Evolutionary conservation across 495 filamentous ascomycete species (phyloP), one percentile per base, ranked within the genome.

Genomic region (Aspergillus egyptiacus): DNA sequence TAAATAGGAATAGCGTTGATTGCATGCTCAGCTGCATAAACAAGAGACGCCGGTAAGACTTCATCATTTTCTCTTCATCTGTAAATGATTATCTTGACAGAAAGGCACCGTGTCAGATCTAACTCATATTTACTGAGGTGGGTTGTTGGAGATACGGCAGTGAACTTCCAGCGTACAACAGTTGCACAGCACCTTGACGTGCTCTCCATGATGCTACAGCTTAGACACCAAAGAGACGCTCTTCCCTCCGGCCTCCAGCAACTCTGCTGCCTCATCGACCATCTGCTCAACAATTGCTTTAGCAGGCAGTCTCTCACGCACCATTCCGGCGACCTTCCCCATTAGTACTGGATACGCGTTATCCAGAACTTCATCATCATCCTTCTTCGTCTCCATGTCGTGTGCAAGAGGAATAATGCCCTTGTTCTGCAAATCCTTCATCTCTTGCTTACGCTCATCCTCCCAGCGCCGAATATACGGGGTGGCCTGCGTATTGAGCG

Each of bases 241-340:
- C 63, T 78, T 69, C 59, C 75, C 71, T 31, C 86, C 83, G 56
- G 78, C 76, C 59, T 84, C 72, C 53, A 95, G 58, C 65, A 77
- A 77, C 49, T 67, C 74, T 53, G 85, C 80, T 22, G 89, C 91
- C 60, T 93, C 90, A n/a, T 65, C 64, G 36, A 97, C 83, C 62
- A 98, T 86, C 70, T 97, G 91, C 62, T 98, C 91, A 40, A 98
- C 85, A 54, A 98, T 89, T 3, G 64, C 84, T 80, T 91, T 95
- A 46, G 93, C 93, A 34, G 80, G 66, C 80, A 91, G 91, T 77
- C 83, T 86, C 69, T 97, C 89, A 55, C 90, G 89, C 32, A 90
- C 85, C 5, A 96, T 86, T 18, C 93, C 91, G 15, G 93, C 85
- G 25, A 88, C 91, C 73, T 96, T 91, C 56, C 93, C 93, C 91